Evolutionary conservation across 768 basidiomycete species (phyloP).

Genomic region (Mycena amicta): DNA sequence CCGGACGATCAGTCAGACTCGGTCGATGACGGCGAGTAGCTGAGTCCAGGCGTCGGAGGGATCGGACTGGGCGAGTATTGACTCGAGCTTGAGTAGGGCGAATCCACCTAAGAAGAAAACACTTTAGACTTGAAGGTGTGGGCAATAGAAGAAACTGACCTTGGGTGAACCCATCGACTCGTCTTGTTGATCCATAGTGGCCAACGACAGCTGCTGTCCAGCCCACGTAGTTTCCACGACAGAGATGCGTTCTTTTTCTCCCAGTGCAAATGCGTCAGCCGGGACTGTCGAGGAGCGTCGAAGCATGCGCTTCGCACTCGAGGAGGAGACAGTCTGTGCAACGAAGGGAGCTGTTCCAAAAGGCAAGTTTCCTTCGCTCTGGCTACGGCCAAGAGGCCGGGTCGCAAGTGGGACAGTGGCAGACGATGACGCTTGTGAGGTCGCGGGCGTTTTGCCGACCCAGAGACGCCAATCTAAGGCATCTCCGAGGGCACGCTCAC

Average conservation of each 20-base stretch:
- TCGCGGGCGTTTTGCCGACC: conserved; percentile 70
- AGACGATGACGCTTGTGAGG: conserved; percentile 22
- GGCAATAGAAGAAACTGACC: conserved; percentile 1
- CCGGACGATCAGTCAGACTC: conserved; percentile 49
- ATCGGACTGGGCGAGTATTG: conserved; percentile 37
- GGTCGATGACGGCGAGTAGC: conserved; percentile 62
- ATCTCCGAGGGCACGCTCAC: conserved; percentile 85
- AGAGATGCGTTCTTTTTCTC: conserved; percentile 15
- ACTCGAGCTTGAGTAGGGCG: conserved; percentile 15
- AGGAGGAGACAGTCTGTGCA: background rate
- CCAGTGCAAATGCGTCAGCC: conserved; percentile 29
- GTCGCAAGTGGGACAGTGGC: conserved; percentile 23
- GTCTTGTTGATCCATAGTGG: conserved; percentile 19
- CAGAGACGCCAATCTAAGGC: conserved; percentile 91
- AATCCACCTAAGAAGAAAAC: conserved; percentile 1
- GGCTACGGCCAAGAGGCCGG: conserved; percentile 49
- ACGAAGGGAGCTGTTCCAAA: conserved; percentile 22
- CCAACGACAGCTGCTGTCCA: conserved; percentile 17
- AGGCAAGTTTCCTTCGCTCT: conserved; percentile 48
- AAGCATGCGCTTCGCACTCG: conserved; percentile 34
- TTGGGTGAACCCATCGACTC: conserved; percentile 18
- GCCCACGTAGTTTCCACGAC: conserved; percentile 6
- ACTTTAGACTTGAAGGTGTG: background rate
- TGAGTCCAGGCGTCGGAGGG: conserved; percentile 59
- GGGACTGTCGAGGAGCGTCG: conserved; percentile 49